Conservation (phyloP, 352 stramenopile genomes). For the Globisporangium heterothallicum region DNA sequence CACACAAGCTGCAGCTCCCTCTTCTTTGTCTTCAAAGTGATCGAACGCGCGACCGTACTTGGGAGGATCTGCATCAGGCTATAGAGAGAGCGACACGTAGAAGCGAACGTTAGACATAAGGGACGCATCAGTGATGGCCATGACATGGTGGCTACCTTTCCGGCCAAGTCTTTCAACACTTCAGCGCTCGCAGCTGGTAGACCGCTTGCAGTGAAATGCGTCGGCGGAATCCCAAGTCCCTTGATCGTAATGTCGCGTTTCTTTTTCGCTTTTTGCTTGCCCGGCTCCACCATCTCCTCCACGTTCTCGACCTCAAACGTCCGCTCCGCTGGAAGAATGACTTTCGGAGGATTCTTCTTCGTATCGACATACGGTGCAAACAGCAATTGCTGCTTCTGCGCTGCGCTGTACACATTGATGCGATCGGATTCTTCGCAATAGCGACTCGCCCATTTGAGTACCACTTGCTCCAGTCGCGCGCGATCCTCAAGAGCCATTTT, state of each 20-base stretch:
- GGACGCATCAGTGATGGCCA: too few relatives aligned
- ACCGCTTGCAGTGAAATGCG: constrained; percentile 90
- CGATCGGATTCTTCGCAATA: constrained; percentile 93
- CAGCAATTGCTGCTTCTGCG: constrained; percentile 95
- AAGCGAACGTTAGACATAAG: too few relatives aligned
- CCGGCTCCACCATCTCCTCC: constrained; percentile 64
- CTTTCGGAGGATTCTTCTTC: constrained; percentile 59
- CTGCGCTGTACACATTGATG: constrained; percentile 92
- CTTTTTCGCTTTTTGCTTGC: constrained; percentile 66
- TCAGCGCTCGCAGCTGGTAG: constrained; percentile 91
- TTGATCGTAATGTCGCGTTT: constrained; percentile 77
- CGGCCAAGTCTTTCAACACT: constrained; percentile 92
- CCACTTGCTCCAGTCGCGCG: constrained; percentile 66
- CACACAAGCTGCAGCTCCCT: constrained; percentile 92
- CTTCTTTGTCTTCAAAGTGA: constrained; percentile 90
- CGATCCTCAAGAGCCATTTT: constrained; percentile 88
- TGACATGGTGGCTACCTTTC: too few relatives aligned
- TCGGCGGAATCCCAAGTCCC: constrained; percentile 90
- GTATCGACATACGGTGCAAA: constrained; percentile 89
- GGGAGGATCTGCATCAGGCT: constrained; percentile 74
- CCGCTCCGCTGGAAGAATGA: constrained; percentile 59
- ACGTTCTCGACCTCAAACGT: constrained; percentile 82
- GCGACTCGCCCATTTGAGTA: constrained; percentile 89
- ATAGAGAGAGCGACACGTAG: too few relatives aligned
- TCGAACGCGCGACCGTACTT: constrained; percentile 85